phyloP scores from a whole-genome alignment of 257 asterid species.

The Scutellaria barbata region DNA sequence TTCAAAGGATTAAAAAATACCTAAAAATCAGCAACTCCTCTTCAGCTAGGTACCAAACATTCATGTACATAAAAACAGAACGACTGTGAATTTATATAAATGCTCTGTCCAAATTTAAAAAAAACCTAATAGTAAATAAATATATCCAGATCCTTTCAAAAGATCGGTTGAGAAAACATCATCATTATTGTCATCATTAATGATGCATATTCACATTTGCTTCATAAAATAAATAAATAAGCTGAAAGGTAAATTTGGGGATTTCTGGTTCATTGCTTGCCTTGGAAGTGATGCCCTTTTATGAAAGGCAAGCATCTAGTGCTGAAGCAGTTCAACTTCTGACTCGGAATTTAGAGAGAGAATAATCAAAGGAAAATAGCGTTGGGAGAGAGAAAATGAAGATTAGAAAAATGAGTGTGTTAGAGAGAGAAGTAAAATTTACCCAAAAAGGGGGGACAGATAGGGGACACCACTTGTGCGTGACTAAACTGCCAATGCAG shows the following conservation, averaged over 20 bases:
- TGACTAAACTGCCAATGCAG: constrained; percentile 38
- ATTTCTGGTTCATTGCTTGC: constrained; percentile 50
- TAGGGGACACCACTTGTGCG: constrained; percentile 42
- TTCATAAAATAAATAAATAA: constrained; percentile 1
- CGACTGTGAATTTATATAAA: constrained; percentile 33
- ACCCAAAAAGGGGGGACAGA: constrained; percentile 40
- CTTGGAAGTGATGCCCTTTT: constrained; percentile 70
- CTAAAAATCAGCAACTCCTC: constrained; percentile 32
- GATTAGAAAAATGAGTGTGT: neutral
- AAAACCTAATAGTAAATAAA: neutral
- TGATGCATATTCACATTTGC: constrained; percentile 28
- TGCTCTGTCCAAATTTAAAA: constrained; percentile 27
- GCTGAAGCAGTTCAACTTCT: constrained; percentile 46
- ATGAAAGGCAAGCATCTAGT: constrained; percentile 48
- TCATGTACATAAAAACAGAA: constrained; percentile 4
- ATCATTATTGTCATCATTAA: constrained; percentile 42
- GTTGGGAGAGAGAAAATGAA: constrained; percentile 13
- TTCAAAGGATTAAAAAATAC: constrained; percentile 19
- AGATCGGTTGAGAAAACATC: constrained; percentile 44
- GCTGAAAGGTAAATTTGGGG: constrained; percentile 8
- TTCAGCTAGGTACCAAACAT: constrained; percentile 38
- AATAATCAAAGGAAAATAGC: neutral
- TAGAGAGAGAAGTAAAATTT: constrained; percentile 8
- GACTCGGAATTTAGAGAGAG: constrained; percentile 29
- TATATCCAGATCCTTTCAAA: constrained; percentile 40